Conservation (phyloP, 2,329 filamentous ascomycete species). For the Zalaria obscura region DNA sequence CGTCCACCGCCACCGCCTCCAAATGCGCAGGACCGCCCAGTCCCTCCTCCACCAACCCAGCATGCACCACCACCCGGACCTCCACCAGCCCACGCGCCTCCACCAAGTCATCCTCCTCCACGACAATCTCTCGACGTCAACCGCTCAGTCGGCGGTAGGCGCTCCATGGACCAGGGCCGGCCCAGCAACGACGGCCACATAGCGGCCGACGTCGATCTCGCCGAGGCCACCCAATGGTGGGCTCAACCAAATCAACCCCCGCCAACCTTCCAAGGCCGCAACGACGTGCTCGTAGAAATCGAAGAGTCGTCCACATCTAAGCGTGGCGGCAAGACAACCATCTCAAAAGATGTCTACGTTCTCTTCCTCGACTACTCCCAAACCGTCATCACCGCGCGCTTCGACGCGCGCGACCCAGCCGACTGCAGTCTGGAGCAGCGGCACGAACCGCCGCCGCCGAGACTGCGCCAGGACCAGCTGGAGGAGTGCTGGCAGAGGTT, state of each 20-base stretch:
- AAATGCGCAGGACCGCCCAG: conserved; percentile 12
- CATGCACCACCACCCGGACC: conserved; percentile 28
- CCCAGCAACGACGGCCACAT: conserved; percentile 67
- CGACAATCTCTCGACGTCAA: conserved; percentile 43
- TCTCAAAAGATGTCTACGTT: conserved; percentile 74
- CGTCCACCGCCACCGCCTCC: conserved; percentile 16
- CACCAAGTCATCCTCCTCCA: conserved; percentile 15
- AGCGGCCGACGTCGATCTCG: conserved; percentile 74
- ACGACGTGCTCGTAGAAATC: conserved; percentile 69
- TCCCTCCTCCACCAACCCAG: conserved; percentile 21
- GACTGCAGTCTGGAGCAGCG: conserved; percentile 70
- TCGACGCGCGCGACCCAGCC: conserved; percentile 58
- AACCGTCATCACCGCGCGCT: conserved; percentile 70
- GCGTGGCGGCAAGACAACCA: conserved; percentile 52
- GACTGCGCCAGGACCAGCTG: conserved; percentile 81
- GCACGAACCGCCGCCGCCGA: conserved; percentile 70
- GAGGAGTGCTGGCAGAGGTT: conserved; percentile 73
- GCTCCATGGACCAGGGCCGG: conserved; percentile 63
- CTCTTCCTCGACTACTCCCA: conserved; percentile 94
- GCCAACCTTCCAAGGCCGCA: conserved; percentile 66
- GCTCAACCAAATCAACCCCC: conserved; percentile 65
- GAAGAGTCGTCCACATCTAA: conserved; percentile 62
- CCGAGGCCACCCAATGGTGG: conserved; percentile 71
- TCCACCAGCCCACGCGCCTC: conserved; percentile 13
- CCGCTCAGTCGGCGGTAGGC: conserved; percentile 36